Evolutionary conservation across 2,329 filamentous ascomycete genomes (phyloP).

Genomic region (Delphinella strobiligena): DNA sequence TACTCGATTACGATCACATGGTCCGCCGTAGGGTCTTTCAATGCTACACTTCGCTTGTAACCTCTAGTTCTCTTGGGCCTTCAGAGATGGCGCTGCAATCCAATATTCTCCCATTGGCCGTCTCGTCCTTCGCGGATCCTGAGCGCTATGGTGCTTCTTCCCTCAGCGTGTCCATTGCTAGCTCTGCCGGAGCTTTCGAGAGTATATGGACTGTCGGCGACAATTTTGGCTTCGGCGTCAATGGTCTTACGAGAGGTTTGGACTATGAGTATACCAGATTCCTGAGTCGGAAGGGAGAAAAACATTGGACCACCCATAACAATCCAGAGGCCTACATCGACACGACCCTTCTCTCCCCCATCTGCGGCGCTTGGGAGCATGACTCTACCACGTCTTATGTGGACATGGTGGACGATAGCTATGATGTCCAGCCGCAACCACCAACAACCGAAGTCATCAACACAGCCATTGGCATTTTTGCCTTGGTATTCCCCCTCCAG

Average conservation of each 20-base stretch:
- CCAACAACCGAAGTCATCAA: slow-evolving; percentile 90
- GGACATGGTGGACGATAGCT: slow-evolving; percentile 33
- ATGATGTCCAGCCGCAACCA: slow-evolving; percentile 48
- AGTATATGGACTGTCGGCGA: slow-evolving; percentile 91
- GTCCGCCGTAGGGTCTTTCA: slow-evolving; percentile 85
- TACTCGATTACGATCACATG: slow-evolving; percentile 87
- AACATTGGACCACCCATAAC: slow-evolving; percentile 27
- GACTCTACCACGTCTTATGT: slow-evolving; percentile 76
- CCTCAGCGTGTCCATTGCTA: slow-evolving; percentile 82
- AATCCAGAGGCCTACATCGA: slow-evolving; percentile 57
- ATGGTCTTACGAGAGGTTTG: slow-evolving; percentile 69
- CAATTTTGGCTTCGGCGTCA: slow-evolving; percentile 89
- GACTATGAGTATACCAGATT: slow-evolving; percentile 55
- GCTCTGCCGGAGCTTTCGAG: slow-evolving; percentile 79
- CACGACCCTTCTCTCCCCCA: slow-evolving; percentile 42
- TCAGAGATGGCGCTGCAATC: slow-evolving; percentile 81
- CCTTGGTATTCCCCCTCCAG: slow-evolving; percentile 79
- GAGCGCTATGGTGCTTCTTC: slow-evolving; percentile 78
- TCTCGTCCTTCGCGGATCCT: slow-evolving; percentile 86
- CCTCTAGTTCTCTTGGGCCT: slow-evolving; percentile 72
- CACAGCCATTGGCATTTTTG: slow-evolving; percentile 84
- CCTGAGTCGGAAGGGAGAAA: slow-evolving; percentile 33
- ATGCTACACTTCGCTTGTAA: slow-evolving; percentile 86
- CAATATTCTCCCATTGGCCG: slow-evolving; percentile 77
- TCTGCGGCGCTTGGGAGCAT: slow-evolving; percentile 76